These are phyloP conservation scores for Ophiorrhiza pumila DNA, from an alignment of 257 asterid genomes.

Conservation along the genomic window DNA sequence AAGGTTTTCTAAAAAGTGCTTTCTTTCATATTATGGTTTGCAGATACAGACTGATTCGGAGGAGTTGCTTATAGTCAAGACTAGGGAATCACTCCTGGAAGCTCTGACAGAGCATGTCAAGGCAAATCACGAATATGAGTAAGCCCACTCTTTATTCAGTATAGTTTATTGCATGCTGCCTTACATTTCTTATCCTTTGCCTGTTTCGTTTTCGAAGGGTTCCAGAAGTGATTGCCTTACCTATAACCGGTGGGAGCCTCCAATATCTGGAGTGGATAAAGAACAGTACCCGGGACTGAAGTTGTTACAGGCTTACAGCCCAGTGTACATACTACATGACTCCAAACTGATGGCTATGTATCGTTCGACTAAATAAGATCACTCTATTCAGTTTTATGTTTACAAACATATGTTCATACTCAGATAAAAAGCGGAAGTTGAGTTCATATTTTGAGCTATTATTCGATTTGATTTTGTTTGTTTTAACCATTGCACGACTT, in stretches of 20 bases:
- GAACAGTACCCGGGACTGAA: slow-evolving; percentile 60
- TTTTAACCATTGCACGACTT: background rate
- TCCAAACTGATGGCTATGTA: background rate
- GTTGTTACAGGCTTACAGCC: slow-evolving; percentile 14
- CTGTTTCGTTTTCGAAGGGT: slow-evolving; percentile 40
- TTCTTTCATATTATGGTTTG: slow-evolving; percentile 10
- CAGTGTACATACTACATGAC: background rate
- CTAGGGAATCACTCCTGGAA: slow-evolving; percentile 83
- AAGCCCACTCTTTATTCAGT: slow-evolving; percentile 18
- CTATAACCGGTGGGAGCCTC: slow-evolving; percentile 78
- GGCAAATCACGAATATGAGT: slow-evolving; percentile 93
- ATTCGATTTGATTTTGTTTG: background rate
- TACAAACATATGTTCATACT: background rate
- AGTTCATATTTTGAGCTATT: background rate
- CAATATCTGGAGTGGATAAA: slow-evolving; percentile 87
- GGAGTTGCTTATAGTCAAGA: slow-evolving; percentile 91
- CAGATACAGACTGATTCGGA: slow-evolving; percentile 90
- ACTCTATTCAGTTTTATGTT: background rate
- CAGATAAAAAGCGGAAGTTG: background rate
- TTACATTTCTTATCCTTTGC: background rate
- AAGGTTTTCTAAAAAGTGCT: background rate
- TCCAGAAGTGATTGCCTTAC: slow-evolving; percentile 92
- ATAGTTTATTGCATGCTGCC: background rate
- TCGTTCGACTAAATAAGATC: background rate
- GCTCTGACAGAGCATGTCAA: slow-evolving; percentile 83